Evolutionary conservation across 1,284 basidiomycete genomes (phyloP).

Genomic region (Boletellus dicymbophilus): DNA sequence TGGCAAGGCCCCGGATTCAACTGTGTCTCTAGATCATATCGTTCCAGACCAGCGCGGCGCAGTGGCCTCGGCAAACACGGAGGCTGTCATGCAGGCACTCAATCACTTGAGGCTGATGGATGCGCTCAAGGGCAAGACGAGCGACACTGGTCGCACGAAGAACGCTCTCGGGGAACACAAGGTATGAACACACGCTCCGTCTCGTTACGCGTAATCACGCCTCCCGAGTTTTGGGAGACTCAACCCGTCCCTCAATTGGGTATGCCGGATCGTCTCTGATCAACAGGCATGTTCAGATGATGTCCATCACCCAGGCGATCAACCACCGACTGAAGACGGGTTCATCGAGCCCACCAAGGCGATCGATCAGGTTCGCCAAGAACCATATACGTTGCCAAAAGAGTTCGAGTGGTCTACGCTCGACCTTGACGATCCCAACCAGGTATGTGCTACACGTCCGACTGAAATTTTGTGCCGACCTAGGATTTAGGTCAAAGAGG

Average conservation of each 20-base stretch:
- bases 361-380: slow-evolving; percentile 79
- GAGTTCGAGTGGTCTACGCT: slow-evolving; percentile 93
- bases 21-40: slow-evolving; percentile 61
- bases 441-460: slow-evolving; percentile 46
- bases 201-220: slow-evolving; percentile 8
- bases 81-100: slow-evolving; percentile 59
- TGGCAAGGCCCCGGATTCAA: slow-evolving; percentile 49
- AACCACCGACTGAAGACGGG: slow-evolving; percentile 73
- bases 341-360: slow-evolving; percentile 87
- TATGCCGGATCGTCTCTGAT: slow-evolving; percentile 28
- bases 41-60: slow-evolving; percentile 55
- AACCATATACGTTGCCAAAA: slow-evolving; percentile 86
- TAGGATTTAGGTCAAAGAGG: slow-evolving; percentile 75
- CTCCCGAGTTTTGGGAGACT: slow-evolving; percentile 86
- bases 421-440: slow-evolving; percentile 76
- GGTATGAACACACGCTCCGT: slow-evolving; percentile 42
- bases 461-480: slow-evolving; percentile 1
- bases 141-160: slow-evolving; percentile 66
- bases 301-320: slow-evolving; percentile 53
- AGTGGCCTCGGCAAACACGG: slow-evolving; percentile 53
- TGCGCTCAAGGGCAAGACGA: slow-evolving; percentile 69
- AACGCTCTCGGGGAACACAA: slow-evolving; percentile 88
- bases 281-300: slow-evolving; percentile 1
- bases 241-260: slow-evolving; percentile 93
- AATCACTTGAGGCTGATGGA: slow-evolving; percentile 76